Conservation (phyloP, 2,329 filamentous ascomycete species). For the Colletotrichum limetticola region DNA sequence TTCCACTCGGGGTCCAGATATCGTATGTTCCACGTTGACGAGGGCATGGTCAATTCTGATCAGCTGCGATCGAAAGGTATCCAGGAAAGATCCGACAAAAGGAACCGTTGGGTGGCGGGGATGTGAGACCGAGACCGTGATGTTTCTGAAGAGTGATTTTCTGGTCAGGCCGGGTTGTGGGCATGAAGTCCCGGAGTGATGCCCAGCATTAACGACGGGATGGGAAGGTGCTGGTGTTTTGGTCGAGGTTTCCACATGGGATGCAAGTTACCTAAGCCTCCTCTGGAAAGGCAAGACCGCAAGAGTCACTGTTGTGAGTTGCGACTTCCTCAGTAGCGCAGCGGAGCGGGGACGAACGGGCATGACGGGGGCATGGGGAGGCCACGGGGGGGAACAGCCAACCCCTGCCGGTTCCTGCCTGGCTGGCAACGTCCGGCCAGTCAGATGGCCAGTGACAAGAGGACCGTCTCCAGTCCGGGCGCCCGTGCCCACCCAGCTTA, state of each 20-base stretch:
- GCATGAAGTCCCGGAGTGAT: neutral
- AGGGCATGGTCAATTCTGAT: neutral
- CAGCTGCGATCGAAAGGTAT: no score
- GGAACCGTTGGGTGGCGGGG: no score
- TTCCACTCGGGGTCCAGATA: neutral
- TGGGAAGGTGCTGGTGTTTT: neutral
- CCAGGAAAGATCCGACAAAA: no score
- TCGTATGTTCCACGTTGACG: neutral
- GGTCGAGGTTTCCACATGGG: neutral
- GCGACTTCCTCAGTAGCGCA: neutral
- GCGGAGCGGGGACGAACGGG: conserved; percentile 1
- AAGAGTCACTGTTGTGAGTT: neutral
- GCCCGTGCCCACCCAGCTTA: conserved; percentile 22
- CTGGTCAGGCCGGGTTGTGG: neutral
- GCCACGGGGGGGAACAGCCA: neutral
- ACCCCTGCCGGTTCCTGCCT: neutral
- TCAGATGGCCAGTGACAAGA: neutral
- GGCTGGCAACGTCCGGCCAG: conserved; percentile 1
- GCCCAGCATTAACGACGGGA: neutral
- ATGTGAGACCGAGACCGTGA: neutral
- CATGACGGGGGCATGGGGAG: neutral
- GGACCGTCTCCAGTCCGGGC: conserved; percentile 1
- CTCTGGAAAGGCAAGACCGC: no score
- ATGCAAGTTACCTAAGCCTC: neutral
- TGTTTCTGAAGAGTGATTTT: neutral